These are phyloP conservation scores for Parastagonospora nodorum DNA, from an alignment of 2,329 filamentous ascomycete genomes.

Conservation along the genomic window DNA sequence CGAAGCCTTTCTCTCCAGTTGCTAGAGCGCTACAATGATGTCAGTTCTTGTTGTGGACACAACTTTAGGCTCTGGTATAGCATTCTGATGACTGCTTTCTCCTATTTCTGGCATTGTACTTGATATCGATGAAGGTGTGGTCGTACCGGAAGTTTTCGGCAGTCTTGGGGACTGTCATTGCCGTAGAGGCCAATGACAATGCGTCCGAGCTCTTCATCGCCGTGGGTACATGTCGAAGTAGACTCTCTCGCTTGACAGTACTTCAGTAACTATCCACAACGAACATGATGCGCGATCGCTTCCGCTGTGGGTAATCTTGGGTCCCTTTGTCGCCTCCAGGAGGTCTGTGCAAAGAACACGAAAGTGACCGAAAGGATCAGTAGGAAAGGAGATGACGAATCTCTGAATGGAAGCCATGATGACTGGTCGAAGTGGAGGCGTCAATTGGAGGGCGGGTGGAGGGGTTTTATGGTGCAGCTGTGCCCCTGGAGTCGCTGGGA, in stretches of 20 bases:
- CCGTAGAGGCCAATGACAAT: conserved; percentile 85
- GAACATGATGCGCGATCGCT: too few species aligned
- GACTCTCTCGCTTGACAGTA: conserved; percentile 46
- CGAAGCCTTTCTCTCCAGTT: conserved; percentile 84
- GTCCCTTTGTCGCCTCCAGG: conserved; percentile 65
- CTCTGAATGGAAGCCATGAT: conserved; percentile 78
- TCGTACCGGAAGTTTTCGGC: conserved; percentile 66
- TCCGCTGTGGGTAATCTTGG: conserved; percentile 95
- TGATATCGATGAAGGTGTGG: not conserved
- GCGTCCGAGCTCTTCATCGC: conserved; percentile 73
- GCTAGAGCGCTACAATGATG: conserved; percentile 70
- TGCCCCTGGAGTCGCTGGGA: conserved; percentile 11
- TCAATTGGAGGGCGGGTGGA: conserved; percentile 21
- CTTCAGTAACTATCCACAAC: conserved; percentile 9
- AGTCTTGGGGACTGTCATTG: conserved; percentile 81
- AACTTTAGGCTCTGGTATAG: too few species aligned
- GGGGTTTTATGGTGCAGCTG: conserved; percentile 32
- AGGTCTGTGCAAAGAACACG: conserved; percentile 42
- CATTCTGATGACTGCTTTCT: too few species aligned
- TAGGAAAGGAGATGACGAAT: conserved; percentile 72
- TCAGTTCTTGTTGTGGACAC: conserved; percentile 9
- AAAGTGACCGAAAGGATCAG: conserved; percentile 72
- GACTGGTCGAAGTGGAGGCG: conserved; percentile 24
- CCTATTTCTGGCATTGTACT: too few species aligned
- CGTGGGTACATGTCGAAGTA: conserved; percentile 84